Conservation (phyloP, 2,329 filamentous ascomycete genomes). For the Penicillium sp. region DNA sequence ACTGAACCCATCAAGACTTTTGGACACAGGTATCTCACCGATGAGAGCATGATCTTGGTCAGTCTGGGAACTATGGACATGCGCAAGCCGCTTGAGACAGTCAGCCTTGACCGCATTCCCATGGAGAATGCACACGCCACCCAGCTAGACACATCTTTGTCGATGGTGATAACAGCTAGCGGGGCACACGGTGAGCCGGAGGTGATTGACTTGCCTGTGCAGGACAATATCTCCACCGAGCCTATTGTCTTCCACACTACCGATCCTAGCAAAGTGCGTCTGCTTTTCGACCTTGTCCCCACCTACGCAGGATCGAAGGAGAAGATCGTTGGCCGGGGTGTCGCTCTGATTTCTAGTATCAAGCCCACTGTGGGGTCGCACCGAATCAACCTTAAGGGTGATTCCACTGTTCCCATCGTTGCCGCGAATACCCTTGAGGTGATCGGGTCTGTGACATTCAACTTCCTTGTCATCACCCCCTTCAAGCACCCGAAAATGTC, state of each 20-base stretch:
- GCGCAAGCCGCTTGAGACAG: slow-evolving; percentile 74
- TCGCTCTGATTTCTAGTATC: slow-evolving; percentile 82
- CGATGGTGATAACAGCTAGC: slow-evolving; percentile 81
- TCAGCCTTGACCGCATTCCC: slow-evolving; percentile 84
- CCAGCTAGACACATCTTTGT: slow-evolving; percentile 89
- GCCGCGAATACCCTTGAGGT: slow-evolving; percentile 78
- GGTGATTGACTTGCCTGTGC: slow-evolving; percentile 86
- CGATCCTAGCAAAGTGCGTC: slow-evolving; percentile 76
- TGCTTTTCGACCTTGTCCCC: slow-evolving; percentile 91
- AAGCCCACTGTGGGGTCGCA: slow-evolving; percentile 79
- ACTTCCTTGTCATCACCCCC: slow-evolving; percentile 90
- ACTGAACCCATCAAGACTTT: slow-evolving; percentile 89
- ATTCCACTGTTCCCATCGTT: slow-evolving; percentile 87
- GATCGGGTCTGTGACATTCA: slow-evolving; percentile 94
- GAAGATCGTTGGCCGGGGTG: slow-evolving; percentile 80
- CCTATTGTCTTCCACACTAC: slow-evolving; percentile 83
- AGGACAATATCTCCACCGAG: slow-evolving; percentile 90
- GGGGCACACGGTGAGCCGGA: slow-evolving; percentile 84
- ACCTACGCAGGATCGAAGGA: slow-evolving; percentile 84
- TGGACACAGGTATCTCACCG: slow-evolving; percentile 88
- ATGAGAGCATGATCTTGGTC: slow-evolving; percentile 85
- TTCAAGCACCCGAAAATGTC: slow-evolving; percentile 94
- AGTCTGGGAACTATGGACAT: slow-evolving; percentile 94
- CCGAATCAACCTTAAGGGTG: slow-evolving; percentile 87
- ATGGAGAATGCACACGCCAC: slow-evolving; percentile 85